phyloP scores from a whole-genome alignment of 1,284 basidiomycete genomes.

The Flammula alnicola region DNA sequence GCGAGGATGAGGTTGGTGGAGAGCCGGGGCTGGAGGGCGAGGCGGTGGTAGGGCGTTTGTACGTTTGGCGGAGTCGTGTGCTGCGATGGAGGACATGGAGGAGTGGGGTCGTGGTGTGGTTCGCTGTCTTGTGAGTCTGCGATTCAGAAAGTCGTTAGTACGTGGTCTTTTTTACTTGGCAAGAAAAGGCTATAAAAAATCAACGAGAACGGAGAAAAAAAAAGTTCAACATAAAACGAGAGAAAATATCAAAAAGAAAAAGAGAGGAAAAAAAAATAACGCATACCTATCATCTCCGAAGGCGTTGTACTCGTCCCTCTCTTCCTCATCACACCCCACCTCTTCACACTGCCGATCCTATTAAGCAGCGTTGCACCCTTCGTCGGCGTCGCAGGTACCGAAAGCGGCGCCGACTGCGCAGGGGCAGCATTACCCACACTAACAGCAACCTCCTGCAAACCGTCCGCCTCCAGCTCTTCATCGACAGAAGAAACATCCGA shows the following conservation, averaged over 20 bases:
- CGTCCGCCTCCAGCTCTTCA: no score
- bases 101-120: conserved; percentile 29
- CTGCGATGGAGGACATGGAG: conserved; percentile 29
- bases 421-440: no score
- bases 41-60: no score
- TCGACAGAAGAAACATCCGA: no score
- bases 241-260: not conserved
- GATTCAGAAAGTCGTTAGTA: no score
- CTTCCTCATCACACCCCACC: conserved; percentile 54
- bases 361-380: conserved; percentile 40
- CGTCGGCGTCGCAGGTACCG: conserved; percentile 22
- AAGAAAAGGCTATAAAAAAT: no score
- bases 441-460: no score
- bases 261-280: conserved; percentile 8
- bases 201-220: not conserved
- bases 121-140: not conserved
- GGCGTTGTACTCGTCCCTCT: conserved; percentile 53
- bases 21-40: no score
- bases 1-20: no score
- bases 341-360: conserved; percentile 50
- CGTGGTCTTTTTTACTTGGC: no score
- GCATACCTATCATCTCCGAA: conserved; percentile 40
- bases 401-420: no score
- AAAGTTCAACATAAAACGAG: not conserved
- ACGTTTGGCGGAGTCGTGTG: not conserved